A percentile compares a stretch with the other conserved stretches of the same genome.
These are phyloP conservation scores for Evansstolkia leycettana DNA, from an alignment of 495 filamentous ascomycete genomes.

Conservation along the genomic window DNA sequence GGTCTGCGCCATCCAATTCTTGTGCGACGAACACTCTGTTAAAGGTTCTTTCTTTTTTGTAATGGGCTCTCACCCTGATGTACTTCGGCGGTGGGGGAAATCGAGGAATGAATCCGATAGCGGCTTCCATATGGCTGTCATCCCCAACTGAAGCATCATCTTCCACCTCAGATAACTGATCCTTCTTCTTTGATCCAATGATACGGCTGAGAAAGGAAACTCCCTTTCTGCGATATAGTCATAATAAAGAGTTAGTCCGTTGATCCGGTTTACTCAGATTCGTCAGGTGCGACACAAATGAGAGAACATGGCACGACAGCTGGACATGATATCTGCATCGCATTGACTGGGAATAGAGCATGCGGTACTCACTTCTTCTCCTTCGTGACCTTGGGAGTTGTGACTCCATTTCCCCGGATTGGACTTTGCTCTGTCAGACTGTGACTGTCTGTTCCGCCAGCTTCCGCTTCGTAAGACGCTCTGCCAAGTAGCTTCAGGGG, in stretches of 20 bases:
- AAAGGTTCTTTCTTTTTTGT: conserved; percentile 78
- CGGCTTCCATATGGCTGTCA: conserved; percentile 62
- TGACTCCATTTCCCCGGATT: conserved; percentile 26
- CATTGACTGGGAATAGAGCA: not conserved
- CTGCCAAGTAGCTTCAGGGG: conserved; percentile 51
- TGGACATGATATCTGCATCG: not conserved
- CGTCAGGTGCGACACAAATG: too few relatives aligned
- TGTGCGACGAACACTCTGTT: conserved; percentile 84
- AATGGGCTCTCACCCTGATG: conserved; percentile 67
- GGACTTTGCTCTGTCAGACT: conserved; percentile 22
- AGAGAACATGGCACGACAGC: too few relatives aligned
- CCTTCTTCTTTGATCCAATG: conserved; percentile 64
- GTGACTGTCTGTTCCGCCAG: conserved; percentile 36
- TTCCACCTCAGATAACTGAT: conserved; percentile 32
- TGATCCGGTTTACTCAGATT: not conserved
- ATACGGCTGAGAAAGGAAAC: conserved; percentile 88
- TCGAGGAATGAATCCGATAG: conserved; percentile 78
- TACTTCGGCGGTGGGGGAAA: conserved; percentile 87
- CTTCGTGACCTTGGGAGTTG: conserved; percentile 35
- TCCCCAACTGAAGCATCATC: conserved; percentile 66
- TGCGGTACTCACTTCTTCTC: conserved; percentile 53
- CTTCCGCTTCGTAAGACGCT: conserved; percentile 39
- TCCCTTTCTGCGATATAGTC: conserved; percentile 48
- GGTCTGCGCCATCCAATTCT: conserved; percentile 43
- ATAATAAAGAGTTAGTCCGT: conserved; percentile 6